Base-by-base conservation (phyloP, 345 rosid genomes). In the Eutrema japonicum region DNA sequence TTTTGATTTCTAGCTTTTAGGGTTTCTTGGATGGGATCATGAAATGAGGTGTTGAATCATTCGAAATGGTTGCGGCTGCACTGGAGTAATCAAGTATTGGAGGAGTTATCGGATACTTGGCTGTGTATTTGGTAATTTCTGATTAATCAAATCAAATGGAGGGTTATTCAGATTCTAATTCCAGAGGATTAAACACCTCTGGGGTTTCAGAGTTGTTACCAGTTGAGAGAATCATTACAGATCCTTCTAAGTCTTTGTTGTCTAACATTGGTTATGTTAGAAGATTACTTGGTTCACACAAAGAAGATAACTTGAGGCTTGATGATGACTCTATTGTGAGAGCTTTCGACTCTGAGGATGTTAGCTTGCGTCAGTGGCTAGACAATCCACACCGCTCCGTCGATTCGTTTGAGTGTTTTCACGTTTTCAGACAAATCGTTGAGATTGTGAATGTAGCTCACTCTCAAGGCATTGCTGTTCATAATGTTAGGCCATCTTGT, bases 301-400 rank as follows among this genome's bases (percentile, higher is more conserved):
- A 62, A 68, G 91, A 83, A 68, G 86, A 82, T 71, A 87, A 79
- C 68, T 76, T 77, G 8, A 79, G 76, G 5, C 59, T 48, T 66
- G 54, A 50, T 73, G 75, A 56, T 60, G 78, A 84, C 66, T 86
- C 81, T 70, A 82, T 79, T 69, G 74, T 79, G 16, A 79, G 75
- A 66, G 71, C 82, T 30, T 49, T 84, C 45, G 90, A 84, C 70
- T 83, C 90, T 87, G 90, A 82, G 32, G 93, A 88, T 80, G 81
- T 91, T 68, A 94, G 98, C 82, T 82, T 93, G 84, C 87, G 98
- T 77, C 92, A 89, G 35, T 93, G 98, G 98, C 71, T 93, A 84
- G 97, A 91, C 77, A 88, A 85, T 73, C 90, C 91, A 0, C 85
- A 88, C 48, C 73, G 97, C 33, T 49, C 83, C 10, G 83, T 89